phyloP scores from a whole-genome alignment of 2,329 filamentous ascomycete species.

The Ambrosiella cleistominuta region DNA sequence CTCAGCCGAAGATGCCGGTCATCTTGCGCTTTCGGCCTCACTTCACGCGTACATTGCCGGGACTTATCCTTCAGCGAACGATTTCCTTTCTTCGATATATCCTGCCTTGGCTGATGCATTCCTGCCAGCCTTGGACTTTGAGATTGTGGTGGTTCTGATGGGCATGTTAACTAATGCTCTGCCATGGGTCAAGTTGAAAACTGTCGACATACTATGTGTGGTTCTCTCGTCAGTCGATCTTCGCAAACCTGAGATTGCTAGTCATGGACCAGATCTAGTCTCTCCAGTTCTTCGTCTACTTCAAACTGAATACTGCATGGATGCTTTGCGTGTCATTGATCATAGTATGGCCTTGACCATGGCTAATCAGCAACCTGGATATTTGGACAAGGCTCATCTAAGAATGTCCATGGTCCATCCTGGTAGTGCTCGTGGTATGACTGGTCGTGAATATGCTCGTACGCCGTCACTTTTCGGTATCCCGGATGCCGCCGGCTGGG shows the following conservation, averaged over 20 bases:
- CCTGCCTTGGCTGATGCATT: constrained; percentile 59
- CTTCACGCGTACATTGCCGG: constrained; percentile 53
- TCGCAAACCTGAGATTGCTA: constrained; percentile 74
- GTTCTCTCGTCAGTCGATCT: constrained; percentile 85
- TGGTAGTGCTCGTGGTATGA: constrained; percentile 46
- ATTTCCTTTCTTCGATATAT: constrained; percentile 61
- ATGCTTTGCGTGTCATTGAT: constrained; percentile 80
- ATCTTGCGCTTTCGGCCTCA: constrained; percentile 47
- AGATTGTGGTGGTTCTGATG: constrained; percentile 75
- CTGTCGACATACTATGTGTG: constrained; percentile 74
- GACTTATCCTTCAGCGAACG: constrained; percentile 48
- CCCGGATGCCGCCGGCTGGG: constrained; percentile 89
- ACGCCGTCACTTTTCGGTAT: constrained; percentile 94
- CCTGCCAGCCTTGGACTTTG: constrained; percentile 67
- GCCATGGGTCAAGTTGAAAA: constrained; percentile 81
- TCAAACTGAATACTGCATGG: constrained; percentile 84
- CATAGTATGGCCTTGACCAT: constrained; percentile 49
- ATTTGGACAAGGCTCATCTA: constrained; percentile 85
- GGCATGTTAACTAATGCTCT: constrained; percentile 77
- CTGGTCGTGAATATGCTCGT: constrained; percentile 79
- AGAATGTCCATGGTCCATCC: constrained; percentile 95
- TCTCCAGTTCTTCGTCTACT: constrained; percentile 77
- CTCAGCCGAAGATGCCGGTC: constrained; percentile 56
- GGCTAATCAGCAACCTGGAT: constrained; percentile 52
- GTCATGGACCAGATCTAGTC: constrained; percentile 84